Percentiles rank a stretch among this genome's conserved stretches.
phyloP scores from a whole-genome alignment of 2,329 filamentous ascomycete species.

The Arthrobotrys megalospora region DNA sequence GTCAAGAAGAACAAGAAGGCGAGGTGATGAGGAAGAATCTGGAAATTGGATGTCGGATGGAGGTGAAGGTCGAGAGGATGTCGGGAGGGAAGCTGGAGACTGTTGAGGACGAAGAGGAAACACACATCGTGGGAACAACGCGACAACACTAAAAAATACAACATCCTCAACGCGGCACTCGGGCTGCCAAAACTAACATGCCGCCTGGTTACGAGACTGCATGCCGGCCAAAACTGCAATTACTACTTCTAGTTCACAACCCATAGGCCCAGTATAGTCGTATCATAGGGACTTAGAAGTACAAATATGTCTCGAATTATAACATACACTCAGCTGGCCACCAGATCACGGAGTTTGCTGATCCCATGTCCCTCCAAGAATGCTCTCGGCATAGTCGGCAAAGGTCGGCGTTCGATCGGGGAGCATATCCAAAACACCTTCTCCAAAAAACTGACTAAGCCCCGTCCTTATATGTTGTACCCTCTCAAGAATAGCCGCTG shows the following conservation, averaged over 20 bases:
- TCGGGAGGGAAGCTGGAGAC: constrained; percentile 6
- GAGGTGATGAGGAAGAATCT: constrained; percentile 10
- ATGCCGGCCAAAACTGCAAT: too few relatives aligned
- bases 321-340: too few relatives aligned
- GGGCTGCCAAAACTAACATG: too few relatives aligned
- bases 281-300: too few relatives aligned
- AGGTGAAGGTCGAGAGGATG: not conserved
- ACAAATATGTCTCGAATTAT: too few relatives aligned
- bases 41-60: constrained; percentile 6
- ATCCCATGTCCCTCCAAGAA: not conserved
- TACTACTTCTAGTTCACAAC: too few relatives aligned
- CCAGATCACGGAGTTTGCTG: too few relatives aligned
- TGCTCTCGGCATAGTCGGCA: not conserved
- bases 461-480: not conserved
- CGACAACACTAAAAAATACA: constrained; percentile 31
- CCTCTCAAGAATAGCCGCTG: not conserved
- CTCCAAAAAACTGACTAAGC: not conserved
- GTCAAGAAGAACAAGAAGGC: not conserved
- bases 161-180: constrained; percentile 4
- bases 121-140: constrained; percentile 19
- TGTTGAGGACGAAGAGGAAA: constrained; percentile 8
- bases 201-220: too few relatives aligned
- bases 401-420: not conserved
- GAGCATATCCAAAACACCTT: constrained; percentile 6
- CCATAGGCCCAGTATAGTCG: too few relatives aligned